Evolutionary conservation across 179 eudicot genomes (phyloP), one percentile per base, ranked within the genome.

Genomic region (Gypsophila paniculata): DNA sequence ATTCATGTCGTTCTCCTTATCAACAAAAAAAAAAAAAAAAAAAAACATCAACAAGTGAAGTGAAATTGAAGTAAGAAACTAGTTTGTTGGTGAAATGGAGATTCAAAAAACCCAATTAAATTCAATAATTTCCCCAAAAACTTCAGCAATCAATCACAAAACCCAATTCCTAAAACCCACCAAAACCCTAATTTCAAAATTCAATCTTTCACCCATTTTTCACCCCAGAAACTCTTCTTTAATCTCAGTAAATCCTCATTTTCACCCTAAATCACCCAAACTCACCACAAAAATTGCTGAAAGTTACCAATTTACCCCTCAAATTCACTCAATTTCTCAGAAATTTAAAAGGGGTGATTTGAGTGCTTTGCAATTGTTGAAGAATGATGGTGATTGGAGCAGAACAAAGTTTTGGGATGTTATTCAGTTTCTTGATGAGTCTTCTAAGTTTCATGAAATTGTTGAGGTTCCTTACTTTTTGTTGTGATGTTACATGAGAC

Each of bases 381-480:
- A 78, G 51, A 76, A 76, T 54, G 82, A 79, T 70, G 85, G 81
- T 55, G 83, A 82, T 71, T 82, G 78, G 85, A 71, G 74, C 67
- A 71, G 76, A 29, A 69, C 76, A 49, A 78, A 70, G 23, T 79
- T 82, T 67, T 82, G 85, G 85, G 78, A 71, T 67, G 81, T 76
- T 52, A 23, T 82, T 23, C 59, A 60, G 51, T 76, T 82, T 36
- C 85, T 82, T 66, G 58, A 48, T 46, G 71, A 71, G 61, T 70
- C 23, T 59, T 67, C 78, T 19, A 76, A 74, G 46, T 73, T 72
- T 58, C 49, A 68, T 64, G 82, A 79, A 69, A 21, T 65, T 65
- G 7, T 65, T 65, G 52, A 65, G 69, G 69, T 65, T 11, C 17
- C 14, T 8, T 38, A 65, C 14, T 65, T 65, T 42, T 8, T 42